A percentile compares a stretch with the other conserved stretches of the same genome.
Conservation (phyloP, 2,329 filamentous ascomycete genomes). For the Curvularia spicifera region DNA sequence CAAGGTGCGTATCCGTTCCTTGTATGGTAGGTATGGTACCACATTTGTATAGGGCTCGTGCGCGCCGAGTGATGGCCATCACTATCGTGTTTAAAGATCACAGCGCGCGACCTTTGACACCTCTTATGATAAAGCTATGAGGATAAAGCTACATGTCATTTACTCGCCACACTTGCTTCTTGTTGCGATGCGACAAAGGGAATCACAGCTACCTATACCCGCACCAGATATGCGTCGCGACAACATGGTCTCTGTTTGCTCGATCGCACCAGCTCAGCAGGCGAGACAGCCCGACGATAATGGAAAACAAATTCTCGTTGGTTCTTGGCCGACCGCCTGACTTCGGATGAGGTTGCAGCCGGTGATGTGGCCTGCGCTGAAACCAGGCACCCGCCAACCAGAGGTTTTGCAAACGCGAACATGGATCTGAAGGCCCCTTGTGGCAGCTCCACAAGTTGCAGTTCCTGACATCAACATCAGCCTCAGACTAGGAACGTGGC, state of each 20-base stretch:
- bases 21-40: not conserved
- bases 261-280: conserved; percentile 1
- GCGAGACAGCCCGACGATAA: not conserved
- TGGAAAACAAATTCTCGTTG: not conserved
- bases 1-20: not conserved
- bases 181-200: not conserved
- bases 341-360: conserved; percentile 11
- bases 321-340: not conserved
- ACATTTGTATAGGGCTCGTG: not conserved
- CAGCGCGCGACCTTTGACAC: not conserved
- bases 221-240: not conserved
- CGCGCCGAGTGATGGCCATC: not conserved
- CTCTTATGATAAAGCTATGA: not conserved
- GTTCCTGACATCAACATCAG: conserved; percentile 7
- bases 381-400: conserved; percentile 8
- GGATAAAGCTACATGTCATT: not conserved
- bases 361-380: conserved; percentile 4
- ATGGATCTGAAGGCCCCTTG: not conserved
- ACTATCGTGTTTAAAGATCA: not conserved
- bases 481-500: conserved; percentile 8
- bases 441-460: conserved; percentile 1
- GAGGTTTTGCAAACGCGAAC: conserved; percentile 11
- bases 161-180: not conserved
- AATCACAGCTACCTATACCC: not conserved
- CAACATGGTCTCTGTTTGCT: not conserved